These are phyloP conservation scores for Blepharisma undulans DNA, from an alignment of 169 alveolate species.

Conservation along the genomic window DNA sequence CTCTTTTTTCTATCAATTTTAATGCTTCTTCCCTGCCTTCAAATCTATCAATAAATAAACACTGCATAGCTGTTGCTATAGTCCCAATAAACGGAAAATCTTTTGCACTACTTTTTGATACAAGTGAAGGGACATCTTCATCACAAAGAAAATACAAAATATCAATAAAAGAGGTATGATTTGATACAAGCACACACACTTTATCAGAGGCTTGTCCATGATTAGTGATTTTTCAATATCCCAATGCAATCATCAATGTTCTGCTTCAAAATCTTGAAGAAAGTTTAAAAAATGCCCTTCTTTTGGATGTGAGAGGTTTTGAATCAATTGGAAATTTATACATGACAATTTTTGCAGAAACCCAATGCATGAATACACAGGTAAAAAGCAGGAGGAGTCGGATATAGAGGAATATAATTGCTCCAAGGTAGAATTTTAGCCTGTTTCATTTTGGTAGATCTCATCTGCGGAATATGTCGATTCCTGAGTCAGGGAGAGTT, in stretches of 20 bases:
- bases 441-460: not conserved
- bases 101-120: conserved; percentile 50
- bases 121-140: conserved; percentile 31
- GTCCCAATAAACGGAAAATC: conserved; percentile 48
- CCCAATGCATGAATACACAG: not conserved
- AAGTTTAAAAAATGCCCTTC: not conserved
- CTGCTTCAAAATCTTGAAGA: conserved; percentile 30
- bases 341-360: not conserved
- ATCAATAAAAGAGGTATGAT: conserved; percentile 34
- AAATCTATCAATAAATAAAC: conserved; percentile 55
- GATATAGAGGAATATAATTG: not conserved
- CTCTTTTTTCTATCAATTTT: conserved; percentile 46
- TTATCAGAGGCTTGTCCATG: not conserved
- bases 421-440: conserved; percentile 17
- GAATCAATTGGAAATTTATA: not conserved
- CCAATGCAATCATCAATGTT: not conserved
- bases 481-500: not conserved
- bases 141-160: conserved; percentile 2
- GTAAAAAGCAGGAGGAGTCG: not conserved
- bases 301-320: not conserved
- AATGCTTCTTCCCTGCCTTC: conserved; percentile 42
- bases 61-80: conserved; percentile 49
- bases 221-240: not conserved
- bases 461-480: conserved; percentile 9
- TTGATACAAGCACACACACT: not conserved